Evolutionary conservation across 352 stramenopile genomes (phyloP), one percentile per base, ranked within the genome.

Genomic region (Blastocystis sp.): DNA sequence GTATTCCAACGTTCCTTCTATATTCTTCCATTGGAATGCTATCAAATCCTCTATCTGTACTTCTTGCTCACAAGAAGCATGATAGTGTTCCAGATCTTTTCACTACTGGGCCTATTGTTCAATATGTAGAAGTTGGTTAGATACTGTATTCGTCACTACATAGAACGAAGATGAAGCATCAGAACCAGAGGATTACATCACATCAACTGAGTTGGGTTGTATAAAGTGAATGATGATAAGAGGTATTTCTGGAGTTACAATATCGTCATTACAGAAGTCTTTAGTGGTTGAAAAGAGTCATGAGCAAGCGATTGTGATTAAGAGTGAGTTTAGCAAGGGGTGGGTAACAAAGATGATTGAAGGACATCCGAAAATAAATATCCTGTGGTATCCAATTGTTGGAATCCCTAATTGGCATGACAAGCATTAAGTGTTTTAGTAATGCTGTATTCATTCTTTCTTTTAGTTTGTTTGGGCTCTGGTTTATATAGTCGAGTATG

Each of bases 241-340:
- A 22, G 40, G 22, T 40, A 40, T 60, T 15, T 33, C 42, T 24
- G 70, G 70, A 27, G 51, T 33, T 17, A 81, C 48, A 44, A 1
- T 81, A 2, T 22, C n/a, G 3, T 40, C 40, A 22, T n/a, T 64
- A 9, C 40, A 44, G 24, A 27, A 22, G 4, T 81, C 70, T 19
- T 35, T 64, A 13, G 17, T 33, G 19, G 22, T n/a, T 35, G 48
- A 27, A 22, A 22, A 59, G 51, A 11, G 7, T 22, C 42, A 30
- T 17, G 22, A 30, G 15, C 70, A 81, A 4, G 62, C 35, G 7
- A 54, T 81, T 27, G 70, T 81, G 9, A 81, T 81, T 22, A 60
- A 81, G 70, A 81, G 70, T 56, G 44, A 81, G 6, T 81, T 59
- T 56, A 81, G 35, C 70, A 64, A 81, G 53, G 70, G 70, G 7